Percentiles rank a stretch among this genome's conserved stretches.
phyloP scores from a whole-genome alignment of 2,329 filamentous ascomycete species.

The Colletotrichum spinosum region DNA sequence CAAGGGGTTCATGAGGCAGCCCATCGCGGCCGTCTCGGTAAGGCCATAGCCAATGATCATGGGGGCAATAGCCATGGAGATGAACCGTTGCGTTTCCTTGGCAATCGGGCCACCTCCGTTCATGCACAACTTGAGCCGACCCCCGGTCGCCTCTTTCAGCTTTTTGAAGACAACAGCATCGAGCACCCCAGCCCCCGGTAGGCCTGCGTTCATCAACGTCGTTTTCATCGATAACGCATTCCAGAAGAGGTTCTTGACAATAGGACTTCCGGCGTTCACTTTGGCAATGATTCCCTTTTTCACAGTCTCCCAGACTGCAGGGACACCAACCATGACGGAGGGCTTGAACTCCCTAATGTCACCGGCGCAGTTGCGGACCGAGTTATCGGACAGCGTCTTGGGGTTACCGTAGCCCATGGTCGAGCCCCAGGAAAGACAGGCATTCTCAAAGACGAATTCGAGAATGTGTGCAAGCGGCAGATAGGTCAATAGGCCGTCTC shows the following conservation, averaged over 20 bases:
- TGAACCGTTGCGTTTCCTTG: conserved; percentile 87
- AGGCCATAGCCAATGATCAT: conserved; percentile 92
- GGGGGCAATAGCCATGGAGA: conserved; percentile 87
- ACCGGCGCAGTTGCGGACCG: conserved; percentile 86
- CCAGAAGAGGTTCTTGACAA: conserved; percentile 83
- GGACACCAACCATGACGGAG: conserved; percentile 86
- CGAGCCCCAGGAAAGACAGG: conserved; percentile 84
- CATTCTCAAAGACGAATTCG: conserved; percentile 91
- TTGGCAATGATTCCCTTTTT: conserved; percentile 90
- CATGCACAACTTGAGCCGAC: conserved; percentile 82
- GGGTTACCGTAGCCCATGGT: conserved; percentile 92
- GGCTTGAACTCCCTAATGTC: conserved; percentile 90
- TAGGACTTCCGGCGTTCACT: conserved; percentile 74
- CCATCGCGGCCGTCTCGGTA: conserved; percentile 86
- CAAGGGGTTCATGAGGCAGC: conserved; percentile 78
- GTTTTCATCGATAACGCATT: conserved; percentile 65
- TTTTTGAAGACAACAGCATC: conserved; percentile 90
- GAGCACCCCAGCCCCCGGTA: conserved; percentile 76
- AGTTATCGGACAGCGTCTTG: conserved; percentile 84
- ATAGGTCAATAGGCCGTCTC: conserved; percentile 84
- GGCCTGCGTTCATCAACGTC: conserved; percentile 61
- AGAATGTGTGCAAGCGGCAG: conserved; percentile 90
- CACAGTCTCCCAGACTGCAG: conserved; percentile 90
- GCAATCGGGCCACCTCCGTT: conserved; percentile 88
- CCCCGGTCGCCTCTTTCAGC: conserved; percentile 89